A percentile compares a stretch with the other conserved stretches of the same genome.
Evolutionary conservation across 352 stramenopile species (phyloP).

Genomic region (Phytopythium ostracodes): DNA sequence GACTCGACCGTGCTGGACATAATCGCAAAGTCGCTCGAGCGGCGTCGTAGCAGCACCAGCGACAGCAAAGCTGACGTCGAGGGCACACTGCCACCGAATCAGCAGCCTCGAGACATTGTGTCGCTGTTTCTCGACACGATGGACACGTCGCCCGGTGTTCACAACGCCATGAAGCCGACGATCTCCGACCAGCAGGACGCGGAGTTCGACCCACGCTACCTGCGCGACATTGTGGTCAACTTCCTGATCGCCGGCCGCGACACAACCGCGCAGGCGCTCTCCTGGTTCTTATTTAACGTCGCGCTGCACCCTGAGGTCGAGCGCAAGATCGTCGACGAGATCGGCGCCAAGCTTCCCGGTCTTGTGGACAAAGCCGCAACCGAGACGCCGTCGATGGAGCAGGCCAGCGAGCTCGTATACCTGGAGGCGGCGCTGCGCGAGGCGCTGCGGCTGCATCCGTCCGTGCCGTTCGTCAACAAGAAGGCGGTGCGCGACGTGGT

Average conservation of each 20-base stretch:
- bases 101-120: slow-evolving; percentile 15
- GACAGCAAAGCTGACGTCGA: neutral
- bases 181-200: neutral
- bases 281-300: slow-evolving; percentile 68
- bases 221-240: slow-evolving; percentile 79
- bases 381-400: slow-evolving; percentile 18
- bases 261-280: slow-evolving; percentile 66
- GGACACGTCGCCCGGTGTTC: slow-evolving; percentile 25
- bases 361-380: slow-evolving; percentile 1
- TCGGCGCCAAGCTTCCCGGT: slow-evolving; percentile 27
- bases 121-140: slow-evolving; percentile 29
- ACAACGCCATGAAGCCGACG: slow-evolving; percentile 4
- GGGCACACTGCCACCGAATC: neutral
- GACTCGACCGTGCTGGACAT: slow-evolving; percentile 34
- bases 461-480: slow-evolving; percentile 40
- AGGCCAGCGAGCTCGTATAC: slow-evolving; percentile 30
- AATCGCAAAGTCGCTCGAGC: slow-evolving; percentile 30
- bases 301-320: slow-evolving; percentile 46
- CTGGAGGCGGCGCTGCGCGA: slow-evolving; percentile 50
- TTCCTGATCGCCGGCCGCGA: slow-evolving; percentile 80
- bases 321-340: slow-evolving; percentile 36
- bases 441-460: slow-evolving; percentile 48
- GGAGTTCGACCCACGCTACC: slow-evolving; percentile 25
- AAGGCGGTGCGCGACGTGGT: slow-evolving; percentile 33
- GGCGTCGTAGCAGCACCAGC: neutral